A percentile compares a stretch with the other conserved stretches of the same genome.
These are phyloP conservation scores for Linaria vulgaris DNA, from an alignment of 257 asterid species.

Conservation along the genomic window DNA sequence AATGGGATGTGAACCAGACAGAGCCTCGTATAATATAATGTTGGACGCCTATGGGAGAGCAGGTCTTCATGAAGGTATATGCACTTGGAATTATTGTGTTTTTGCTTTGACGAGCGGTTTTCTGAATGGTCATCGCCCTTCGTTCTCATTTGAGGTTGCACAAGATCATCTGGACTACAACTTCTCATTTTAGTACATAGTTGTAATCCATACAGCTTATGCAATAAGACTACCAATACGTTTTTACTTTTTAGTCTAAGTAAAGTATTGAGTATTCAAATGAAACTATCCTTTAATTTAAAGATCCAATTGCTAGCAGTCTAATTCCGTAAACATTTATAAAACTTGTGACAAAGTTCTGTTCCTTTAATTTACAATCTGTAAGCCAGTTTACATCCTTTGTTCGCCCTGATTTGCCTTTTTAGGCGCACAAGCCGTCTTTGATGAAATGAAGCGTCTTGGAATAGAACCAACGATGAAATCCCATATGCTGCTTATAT, in stretches of 20 bases:
- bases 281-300: too few species aligned
- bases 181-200: not conserved
- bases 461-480: constrained; percentile 77
- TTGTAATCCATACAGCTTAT: too few species aligned
- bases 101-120: not conserved
- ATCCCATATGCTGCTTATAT: constrained; percentile 76
- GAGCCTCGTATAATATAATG: constrained; percentile 82
- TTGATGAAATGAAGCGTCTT: constrained; percentile 72
- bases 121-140: not conserved
- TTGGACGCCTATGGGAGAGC: constrained; percentile 90
- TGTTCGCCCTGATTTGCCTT: not conserved
- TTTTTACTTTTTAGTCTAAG: too few species aligned
- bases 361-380: too few species aligned
- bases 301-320: too few species aligned
- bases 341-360: too few species aligned
- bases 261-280: too few species aligned
- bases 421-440: constrained; percentile 70
- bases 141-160: not conserved
- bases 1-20: constrained; percentile 85
- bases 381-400: too few species aligned
- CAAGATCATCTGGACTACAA: not conserved
- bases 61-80: constrained; percentile 69
- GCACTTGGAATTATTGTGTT: not conserved
- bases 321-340: too few species aligned
- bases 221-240: too few species aligned